These are phyloP conservation scores for Sporothrix inflata DNA, from an alignment of 2,329 filamentous ascomycete genomes.

Conservation along the genomic window DNA sequence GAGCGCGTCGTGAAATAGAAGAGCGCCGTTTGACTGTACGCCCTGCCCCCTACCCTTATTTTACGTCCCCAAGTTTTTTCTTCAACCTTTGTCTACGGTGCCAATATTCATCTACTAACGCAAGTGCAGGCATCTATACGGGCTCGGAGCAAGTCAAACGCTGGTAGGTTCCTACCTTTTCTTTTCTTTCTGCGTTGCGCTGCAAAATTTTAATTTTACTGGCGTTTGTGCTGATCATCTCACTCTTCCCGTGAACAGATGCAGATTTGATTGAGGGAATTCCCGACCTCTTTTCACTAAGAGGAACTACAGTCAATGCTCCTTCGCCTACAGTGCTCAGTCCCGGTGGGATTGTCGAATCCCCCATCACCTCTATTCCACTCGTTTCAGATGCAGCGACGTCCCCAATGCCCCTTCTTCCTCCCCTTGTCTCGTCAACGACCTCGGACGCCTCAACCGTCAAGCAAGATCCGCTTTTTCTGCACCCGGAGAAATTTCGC, in stretches of 20 bases:
- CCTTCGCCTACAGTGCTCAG: not conserved
- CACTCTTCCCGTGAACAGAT: not conserved
- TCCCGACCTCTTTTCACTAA: not conserved
- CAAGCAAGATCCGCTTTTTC: constrained; percentile 39
- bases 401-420: constrained; percentile 32
- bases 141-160: not conserved
- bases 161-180: constrained; percentile 7
- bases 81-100: not conserved
- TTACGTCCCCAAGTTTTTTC: not conserved
- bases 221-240: not conserved
- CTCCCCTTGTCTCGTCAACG: not conserved
- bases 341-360: not conserved
- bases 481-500: constrained; percentile 61
- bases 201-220: not conserved
- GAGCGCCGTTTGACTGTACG: constrained; percentile 51
- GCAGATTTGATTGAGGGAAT: not conserved
- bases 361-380: not conserved
- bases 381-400: constrained; percentile 10
- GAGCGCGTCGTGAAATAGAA: constrained; percentile 50
- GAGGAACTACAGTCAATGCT: not conserved
- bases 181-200: too few species aligned
- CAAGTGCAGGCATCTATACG: not conserved
- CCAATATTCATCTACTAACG: not conserved
- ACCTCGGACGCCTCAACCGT: not conserved
- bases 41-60: not conserved